These are phyloP conservation scores for Talaromyces nanjingensis DNA, from an alignment of 495 filamentous ascomycete genomes.

Conservation along the genomic window DNA sequence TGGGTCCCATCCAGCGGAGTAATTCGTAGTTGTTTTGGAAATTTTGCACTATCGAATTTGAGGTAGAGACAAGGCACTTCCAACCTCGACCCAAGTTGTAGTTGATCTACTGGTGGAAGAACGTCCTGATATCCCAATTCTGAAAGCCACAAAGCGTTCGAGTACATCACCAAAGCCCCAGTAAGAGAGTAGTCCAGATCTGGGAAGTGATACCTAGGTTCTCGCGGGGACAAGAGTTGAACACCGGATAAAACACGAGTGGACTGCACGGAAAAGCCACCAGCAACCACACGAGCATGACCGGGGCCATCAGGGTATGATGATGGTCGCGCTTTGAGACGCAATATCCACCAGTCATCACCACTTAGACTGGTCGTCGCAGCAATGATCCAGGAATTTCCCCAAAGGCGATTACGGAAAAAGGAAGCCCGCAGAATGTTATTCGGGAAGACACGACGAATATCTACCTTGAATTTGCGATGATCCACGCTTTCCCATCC, in stretches of 20 bases:
- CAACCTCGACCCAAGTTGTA: slow-evolving; percentile 25
- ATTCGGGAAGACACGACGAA: slow-evolving; percentile 55
- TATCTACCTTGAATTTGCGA: slow-evolving; percentile 45
- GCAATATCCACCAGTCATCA: slow-evolving; percentile 69
- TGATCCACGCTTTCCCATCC: slow-evolving; percentile 56
- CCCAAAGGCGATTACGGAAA: slow-evolving; percentile 57
- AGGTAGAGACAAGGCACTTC: slow-evolving; percentile 31
- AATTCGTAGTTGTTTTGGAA: slow-evolving; percentile 28
- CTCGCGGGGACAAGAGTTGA: slow-evolving; percentile 14
- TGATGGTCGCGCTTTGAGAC: slow-evolving; percentile 32
- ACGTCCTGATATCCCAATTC: slow-evolving; percentile 25
- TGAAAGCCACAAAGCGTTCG: slow-evolving; percentile 33
- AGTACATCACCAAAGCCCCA: slow-evolving; percentile 33
- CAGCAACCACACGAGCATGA: neutral
- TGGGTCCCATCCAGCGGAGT: slow-evolving; percentile 21
- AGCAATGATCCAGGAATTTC: slow-evolving; percentile 58
- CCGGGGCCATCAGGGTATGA: neutral
- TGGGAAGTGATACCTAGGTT: slow-evolving; percentile 22
- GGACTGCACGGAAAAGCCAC: slow-evolving; percentile 6
- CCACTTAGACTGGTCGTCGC: slow-evolving; percentile 64
- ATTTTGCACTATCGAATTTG: slow-evolving; percentile 23
- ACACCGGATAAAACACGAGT: neutral
- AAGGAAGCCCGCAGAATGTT: slow-evolving; percentile 54
- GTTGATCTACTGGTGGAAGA: slow-evolving; percentile 26
- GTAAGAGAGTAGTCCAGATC: slow-evolving; percentile 32